Percentiles rank a stretch among this genome's conserved stretches.
Evolutionary conservation across 2,329 filamentous ascomycete species (phyloP).

Genomic region (Neofusicoccum umdonicola): DNA sequence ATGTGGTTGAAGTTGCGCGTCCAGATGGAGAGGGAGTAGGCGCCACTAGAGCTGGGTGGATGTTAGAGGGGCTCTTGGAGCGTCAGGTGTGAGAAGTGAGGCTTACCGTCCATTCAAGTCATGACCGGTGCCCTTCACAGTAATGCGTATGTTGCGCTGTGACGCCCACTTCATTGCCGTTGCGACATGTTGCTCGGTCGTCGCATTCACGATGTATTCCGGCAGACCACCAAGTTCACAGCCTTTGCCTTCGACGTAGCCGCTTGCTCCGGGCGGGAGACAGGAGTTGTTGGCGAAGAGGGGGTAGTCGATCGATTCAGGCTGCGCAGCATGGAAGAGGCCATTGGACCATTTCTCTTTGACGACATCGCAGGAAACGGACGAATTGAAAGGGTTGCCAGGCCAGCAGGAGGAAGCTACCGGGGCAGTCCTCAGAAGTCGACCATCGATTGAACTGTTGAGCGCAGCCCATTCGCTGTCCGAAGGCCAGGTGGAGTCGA

Average conservation of each 20-base stretch:
- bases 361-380: conserved; percentile 21
- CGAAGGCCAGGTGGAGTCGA: conserved; percentile 49
- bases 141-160: conserved; percentile 31
- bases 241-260: conserved; percentile 25
- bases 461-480: conserved; percentile 46
- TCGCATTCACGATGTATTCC: conserved; percentile 2
- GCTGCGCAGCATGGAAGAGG: conserved; percentile 27
- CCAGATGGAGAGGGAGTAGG: conserved; percentile 34
- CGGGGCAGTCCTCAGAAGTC: conserved; percentile 44
- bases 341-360: conserved; percentile 31
- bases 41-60: conserved; percentile 28
- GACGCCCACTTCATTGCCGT: conserved; percentile 29
- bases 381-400: conserved; percentile 41
- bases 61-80: neutral
- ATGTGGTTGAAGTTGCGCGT: conserved; percentile 37
- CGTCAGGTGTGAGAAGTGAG: too few species aligned
- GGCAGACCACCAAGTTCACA: conserved; percentile 21
- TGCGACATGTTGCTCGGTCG: conserved; percentile 19
- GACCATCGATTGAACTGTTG: conserved; percentile 46
- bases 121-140: conserved; percentile 38
- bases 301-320: conserved; percentile 5
- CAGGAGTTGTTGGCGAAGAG: conserved; percentile 25
- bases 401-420: conserved; percentile 43
- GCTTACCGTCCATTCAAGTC: conserved; percentile 14
- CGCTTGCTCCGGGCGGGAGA: conserved; percentile 26